phyloP scores from a whole-genome alignment of 495 filamentous ascomycete species.

The Podospora appendiculata region DNA sequence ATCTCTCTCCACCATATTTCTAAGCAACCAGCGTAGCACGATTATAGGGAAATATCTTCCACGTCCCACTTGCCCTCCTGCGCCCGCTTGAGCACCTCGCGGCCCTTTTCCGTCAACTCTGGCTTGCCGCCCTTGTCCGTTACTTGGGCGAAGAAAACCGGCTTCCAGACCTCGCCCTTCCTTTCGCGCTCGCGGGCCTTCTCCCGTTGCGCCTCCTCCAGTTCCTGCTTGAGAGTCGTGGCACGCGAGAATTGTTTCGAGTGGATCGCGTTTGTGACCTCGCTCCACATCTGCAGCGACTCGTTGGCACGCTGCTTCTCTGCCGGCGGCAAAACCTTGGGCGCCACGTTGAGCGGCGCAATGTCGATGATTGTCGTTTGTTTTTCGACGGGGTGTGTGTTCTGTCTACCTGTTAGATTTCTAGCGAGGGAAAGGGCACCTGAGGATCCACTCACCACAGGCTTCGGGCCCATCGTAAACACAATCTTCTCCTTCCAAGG shows the following conservation, averaged over 20 bases:
- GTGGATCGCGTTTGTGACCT: slow-evolving; percentile 80
- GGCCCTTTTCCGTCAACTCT: slow-evolving; percentile 69
- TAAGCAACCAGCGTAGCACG: background rate
- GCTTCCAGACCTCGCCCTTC: slow-evolving; percentile 62
- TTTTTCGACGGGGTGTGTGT: slow-evolving; percentile 45
- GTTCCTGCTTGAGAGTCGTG: slow-evolving; percentile 78
- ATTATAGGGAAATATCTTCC: slow-evolving; percentile 26
- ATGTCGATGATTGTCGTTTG: slow-evolving; percentile 77
- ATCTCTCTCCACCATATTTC: background rate
- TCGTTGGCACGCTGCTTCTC: slow-evolving; percentile 81
- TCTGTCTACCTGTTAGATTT: slow-evolving; percentile 9
- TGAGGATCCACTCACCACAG: slow-evolving; percentile 30
- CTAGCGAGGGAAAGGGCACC: too few species aligned
- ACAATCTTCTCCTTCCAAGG: slow-evolving; percentile 62
- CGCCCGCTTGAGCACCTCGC: slow-evolving; percentile 58
- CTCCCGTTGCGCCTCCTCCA: slow-evolving; percentile 83
- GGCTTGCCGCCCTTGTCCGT: slow-evolving; percentile 71
- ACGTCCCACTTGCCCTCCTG: slow-evolving; percentile 52
- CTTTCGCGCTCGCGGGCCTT: slow-evolving; percentile 72
- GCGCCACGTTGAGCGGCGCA: slow-evolving; percentile 62
- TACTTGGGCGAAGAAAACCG: slow-evolving; percentile 79
- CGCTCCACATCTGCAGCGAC: slow-evolving; percentile 79
- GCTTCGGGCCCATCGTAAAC: slow-evolving; percentile 45
- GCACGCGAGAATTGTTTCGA: slow-evolving; percentile 77
- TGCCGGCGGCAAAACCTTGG: slow-evolving; percentile 69